These are phyloP conservation scores for Terana coerulea DNA, from an alignment of 768 basidiomycete genomes.

Conservation along the genomic window DNA sequence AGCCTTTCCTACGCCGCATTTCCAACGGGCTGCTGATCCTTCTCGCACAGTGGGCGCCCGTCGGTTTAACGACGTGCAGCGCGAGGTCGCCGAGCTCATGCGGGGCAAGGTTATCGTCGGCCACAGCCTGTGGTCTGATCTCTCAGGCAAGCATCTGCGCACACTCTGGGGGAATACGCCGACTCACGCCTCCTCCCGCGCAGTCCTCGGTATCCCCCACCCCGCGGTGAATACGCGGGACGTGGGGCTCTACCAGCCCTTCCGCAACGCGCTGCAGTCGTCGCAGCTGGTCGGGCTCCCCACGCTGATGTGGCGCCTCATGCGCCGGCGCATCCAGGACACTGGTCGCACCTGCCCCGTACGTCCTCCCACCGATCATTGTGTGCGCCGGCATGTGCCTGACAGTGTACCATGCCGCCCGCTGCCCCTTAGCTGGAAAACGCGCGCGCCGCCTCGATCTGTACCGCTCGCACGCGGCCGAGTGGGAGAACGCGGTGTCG, in stretches of 20 bases:
- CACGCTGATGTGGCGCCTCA: constrained; percentile 79
- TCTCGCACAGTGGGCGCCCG: constrained; percentile 41
- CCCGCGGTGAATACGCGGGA: constrained; percentile 75
- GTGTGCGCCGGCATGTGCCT: constrained; percentile 2
- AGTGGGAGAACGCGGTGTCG: constrained; percentile 64
- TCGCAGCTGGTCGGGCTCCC: constrained; percentile 70
- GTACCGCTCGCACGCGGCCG: constrained; percentile 50
- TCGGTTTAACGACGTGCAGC: constrained; percentile 63
- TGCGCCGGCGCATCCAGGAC: constrained; percentile 75
- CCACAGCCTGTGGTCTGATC: constrained; percentile 76
- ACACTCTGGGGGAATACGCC: constrained; percentile 2
- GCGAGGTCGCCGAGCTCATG: constrained; percentile 58
- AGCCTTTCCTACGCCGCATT: neutral
- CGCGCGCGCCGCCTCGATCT: constrained; percentile 56
- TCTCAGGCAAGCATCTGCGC: constrained; percentile 54
- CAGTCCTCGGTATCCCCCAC: constrained; percentile 80
- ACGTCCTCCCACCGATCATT: constrained; percentile 27
- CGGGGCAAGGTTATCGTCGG: constrained; percentile 72
- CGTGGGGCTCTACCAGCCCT: constrained; percentile 79
- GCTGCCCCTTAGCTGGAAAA: constrained; percentile 59
- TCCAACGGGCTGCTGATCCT: neutral
- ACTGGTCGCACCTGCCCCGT: constrained; percentile 65
- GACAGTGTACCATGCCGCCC: neutral
- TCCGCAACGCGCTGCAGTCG: constrained; percentile 64
- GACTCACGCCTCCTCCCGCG: neutral